phyloP scores from a whole-genome alignment of 1,139 yeast species.

The Yamadazyma triangularis region DNA sequence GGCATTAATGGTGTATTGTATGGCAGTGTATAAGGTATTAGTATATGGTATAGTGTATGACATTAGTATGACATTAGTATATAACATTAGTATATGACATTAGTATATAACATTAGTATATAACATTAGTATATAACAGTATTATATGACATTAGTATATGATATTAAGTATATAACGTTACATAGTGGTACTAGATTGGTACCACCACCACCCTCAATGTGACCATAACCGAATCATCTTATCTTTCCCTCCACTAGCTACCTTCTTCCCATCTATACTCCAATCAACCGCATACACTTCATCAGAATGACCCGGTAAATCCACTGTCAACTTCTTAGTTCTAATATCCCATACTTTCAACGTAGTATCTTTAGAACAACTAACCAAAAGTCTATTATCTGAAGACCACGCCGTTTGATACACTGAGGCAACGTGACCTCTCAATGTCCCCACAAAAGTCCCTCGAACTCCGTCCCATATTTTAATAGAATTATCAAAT shows the following conservation, averaged over 20 bases:
- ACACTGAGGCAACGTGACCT: slow-evolving; percentile 97
- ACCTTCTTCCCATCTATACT: slow-evolving; percentile 90
- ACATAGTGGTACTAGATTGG: too few species aligned
- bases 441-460: slow-evolving; percentile 84
- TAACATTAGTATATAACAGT: too few species aligned
- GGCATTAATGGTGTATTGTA: too few species aligned
- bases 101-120: too few species aligned
- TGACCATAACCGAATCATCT: slow-evolving; percentile 89
- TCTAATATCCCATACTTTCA: slow-evolving; percentile 94
- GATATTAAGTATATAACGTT: too few species aligned
- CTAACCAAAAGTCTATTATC: slow-evolving; percentile 89
- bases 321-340: slow-evolving; percentile 85
- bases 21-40: too few species aligned
- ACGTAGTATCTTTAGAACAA: slow-evolving; percentile 93
- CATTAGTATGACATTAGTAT: too few species aligned
- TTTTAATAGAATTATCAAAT: slow-evolving; percentile 88
- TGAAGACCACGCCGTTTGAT: slow-evolving; percentile 98
- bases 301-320: slow-evolving; percentile 93
- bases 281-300: slow-evolving; percentile 98
- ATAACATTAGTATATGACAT: too few species aligned
- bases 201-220: too few species aligned
- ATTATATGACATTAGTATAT: too few species aligned
- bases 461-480: slow-evolving; percentile 96
- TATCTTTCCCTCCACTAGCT: slow-evolving; percentile 96
- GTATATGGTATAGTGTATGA: too few species aligned